These are phyloP conservation scores for Phaeodactylum tricornutum DNA, from an alignment of 108 stramenopile genomes.

Conservation along the genomic window DNA sequence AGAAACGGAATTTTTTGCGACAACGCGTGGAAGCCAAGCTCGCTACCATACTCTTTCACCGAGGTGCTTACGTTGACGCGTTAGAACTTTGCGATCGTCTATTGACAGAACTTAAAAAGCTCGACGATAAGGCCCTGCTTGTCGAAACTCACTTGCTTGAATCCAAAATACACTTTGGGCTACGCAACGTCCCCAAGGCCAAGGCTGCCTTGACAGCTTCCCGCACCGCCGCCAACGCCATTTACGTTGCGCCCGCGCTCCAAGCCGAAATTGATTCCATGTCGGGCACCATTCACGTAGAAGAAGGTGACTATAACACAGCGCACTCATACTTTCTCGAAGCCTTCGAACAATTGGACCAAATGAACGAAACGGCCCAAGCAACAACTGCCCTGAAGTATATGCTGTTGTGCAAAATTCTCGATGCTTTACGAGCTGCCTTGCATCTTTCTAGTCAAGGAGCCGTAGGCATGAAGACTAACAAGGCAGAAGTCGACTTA, in stretches of 20 bases:
- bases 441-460: constrained; percentile 58
- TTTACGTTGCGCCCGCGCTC: constrained; percentile 81
- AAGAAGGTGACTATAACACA: constrained; percentile 98
- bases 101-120: constrained; percentile 91
- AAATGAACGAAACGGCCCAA: constrained; percentile 63
- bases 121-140: constrained; percentile 98
- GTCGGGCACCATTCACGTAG: constrained; percentile 94
- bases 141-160: constrained; percentile 96
- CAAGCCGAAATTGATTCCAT: constrained; percentile 96
- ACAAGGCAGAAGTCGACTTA: constrained; percentile 48
- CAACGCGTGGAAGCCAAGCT: constrained; percentile 96
- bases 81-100: constrained; percentile 77
- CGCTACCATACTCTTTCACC: constrained; percentile 76
- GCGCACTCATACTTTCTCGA: constrained; percentile 99
- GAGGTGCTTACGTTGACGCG: constrained; percentile 76
- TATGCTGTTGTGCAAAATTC: constrained; percentile 95
- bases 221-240: constrained; percentile 93
- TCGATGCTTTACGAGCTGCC: constrained; percentile 75
- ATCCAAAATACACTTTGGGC: constrained; percentile 89
- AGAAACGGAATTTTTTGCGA: constrained; percentile 93
- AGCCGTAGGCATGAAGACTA: constrained; percentile 36
- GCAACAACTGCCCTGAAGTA: constrained; percentile 86
- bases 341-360: constrained; percentile 95
- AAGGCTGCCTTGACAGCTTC: constrained; percentile 97
- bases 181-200: constrained; percentile 94